Evolutionary conservation across 345 rosid genomes (phyloP), one percentile per base, ranked within the genome.

Genomic region (Eucalyptus fibrosa): DNA sequence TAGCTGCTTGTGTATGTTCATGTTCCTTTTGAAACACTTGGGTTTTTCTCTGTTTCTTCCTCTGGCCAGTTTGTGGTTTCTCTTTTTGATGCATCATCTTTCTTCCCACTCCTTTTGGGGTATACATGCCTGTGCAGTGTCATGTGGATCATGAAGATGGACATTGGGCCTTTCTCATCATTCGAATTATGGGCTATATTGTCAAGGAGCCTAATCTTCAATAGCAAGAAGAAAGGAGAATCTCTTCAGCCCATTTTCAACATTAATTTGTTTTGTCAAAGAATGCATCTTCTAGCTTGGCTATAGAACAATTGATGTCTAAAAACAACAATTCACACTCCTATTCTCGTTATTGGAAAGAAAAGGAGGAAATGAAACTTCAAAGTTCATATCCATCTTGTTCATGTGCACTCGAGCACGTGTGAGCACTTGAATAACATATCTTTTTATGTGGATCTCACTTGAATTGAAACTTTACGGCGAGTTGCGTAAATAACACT

Each of bases 401-500:
- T 19, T 72, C 45, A 19, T 34, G 45, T 72, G 44, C 26, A 37
- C 45, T 72, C 2, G 1, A 72, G 45, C 21, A 42, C 15, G 0
- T 37, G 44, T 37, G 24, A 69, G 4, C 72, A 14, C 72, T n/a
- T 26, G 37, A 65, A 65, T 65, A 13, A 65, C 11, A 65, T 1
- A 65, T n/a, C 9, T 4, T 5, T 9, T 67, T 16, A 16, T 4
- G 1, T 34, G 12, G 2, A 37, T 32, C 2, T 32, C 11, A 32
- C 7, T 1, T 0, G 1, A 67, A 2, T 10, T 8, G 2, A 60
- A 60, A 65, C 2, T 65, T 65, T n/a, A 34, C 2, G 15, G 26
- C 8, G 2, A 37, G 15, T 3, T 37, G 9, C 15, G 0, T 18
- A 34, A 0, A 34, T 72, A 18, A 19, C 28, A 7, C 28, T 2